Base-by-base conservation (phyloP, 257 asterid species). In the Ophiorrhiza pumila region DNA sequence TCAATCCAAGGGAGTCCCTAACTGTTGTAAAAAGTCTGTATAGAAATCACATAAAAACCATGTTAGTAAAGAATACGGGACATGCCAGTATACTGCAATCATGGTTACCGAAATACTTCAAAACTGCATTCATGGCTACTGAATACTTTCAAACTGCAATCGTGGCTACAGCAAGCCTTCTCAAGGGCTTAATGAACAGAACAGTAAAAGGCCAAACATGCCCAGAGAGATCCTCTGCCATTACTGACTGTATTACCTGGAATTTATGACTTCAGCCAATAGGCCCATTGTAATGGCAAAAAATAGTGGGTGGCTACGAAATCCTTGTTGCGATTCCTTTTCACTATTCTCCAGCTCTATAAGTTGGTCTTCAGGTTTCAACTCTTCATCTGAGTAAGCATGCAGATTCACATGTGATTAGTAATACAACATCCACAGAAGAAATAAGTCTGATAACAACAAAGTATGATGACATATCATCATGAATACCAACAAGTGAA, bases 1-100 rank as follows among this genome's bases (percentile, higher is more conserved):
- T 95, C 83, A 95, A 78, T 74, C 99, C 99, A 73, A 92, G 99
- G 80, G 99, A 95, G 86, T 95, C 99, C 75, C 99, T 87, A 65
- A 95, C 99, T 47, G 98, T 90, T 41, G 99, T 95, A 78, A 95
- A 95, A 76, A 92, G 98, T 92, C 99, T 95, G 82, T 49, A 55
- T 22, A 79, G 57, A 66, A 71, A 71, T 47, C 57, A 23, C 20
- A 56, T 35, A 63, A 66, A 34, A 31, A 60, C 23, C 32, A 59
- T 52, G 27, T 62, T 62, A n/a, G n/a, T n/a, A n/a, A n/a, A n/a
- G n/a, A n/a, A n/a, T n/a, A n/a, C n/a, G n/a, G n/a, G n/a, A n/a
- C n/a, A n/a, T n/a, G n/a, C n/a, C n/a, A n/a, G n/a, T n/a, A n/a
- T 39, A 17, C 25, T 0, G 25, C 25, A 20, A 50, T 50, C 23